Conservation (phyloP, 2,329 filamentous ascomycete species). For the Alternaria arbusti region DNA sequence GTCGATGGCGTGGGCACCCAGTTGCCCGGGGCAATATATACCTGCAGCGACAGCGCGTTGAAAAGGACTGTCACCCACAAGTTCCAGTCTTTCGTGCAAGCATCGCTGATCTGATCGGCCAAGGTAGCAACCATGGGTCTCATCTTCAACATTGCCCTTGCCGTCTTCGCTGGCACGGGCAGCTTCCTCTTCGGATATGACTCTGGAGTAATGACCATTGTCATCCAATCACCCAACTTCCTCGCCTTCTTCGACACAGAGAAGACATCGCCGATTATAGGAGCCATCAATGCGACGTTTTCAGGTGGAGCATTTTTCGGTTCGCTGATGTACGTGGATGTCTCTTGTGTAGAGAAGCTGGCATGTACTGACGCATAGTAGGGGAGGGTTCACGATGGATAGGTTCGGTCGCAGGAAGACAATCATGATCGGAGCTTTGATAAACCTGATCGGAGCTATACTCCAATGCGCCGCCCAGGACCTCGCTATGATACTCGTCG, state of each 20-base stretch:
- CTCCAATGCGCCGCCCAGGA: slow-evolving; percentile 65
- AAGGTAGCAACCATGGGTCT: slow-evolving; percentile 45
- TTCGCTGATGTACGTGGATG: slow-evolving; percentile 51
- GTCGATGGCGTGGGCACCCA: slow-evolving; percentile 9
- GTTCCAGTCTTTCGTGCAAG: not conserved
- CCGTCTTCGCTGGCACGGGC: slow-evolving; percentile 53
- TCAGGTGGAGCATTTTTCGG: slow-evolving; percentile 64
- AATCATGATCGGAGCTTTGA: slow-evolving; percentile 64
- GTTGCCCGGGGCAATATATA: slow-evolving; percentile 17
- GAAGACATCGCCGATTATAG: slow-evolving; percentile 60
- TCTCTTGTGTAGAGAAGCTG: too few relatives aligned
- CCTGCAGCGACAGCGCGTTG: not conserved
- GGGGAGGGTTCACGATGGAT: slow-evolving; percentile 65
- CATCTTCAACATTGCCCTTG: slow-evolving; percentile 51
- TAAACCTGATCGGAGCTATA: slow-evolving; percentile 64
- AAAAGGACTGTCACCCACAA: not conserved
- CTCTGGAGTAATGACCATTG: slow-evolving; percentile 54
- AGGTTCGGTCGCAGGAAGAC: slow-evolving; percentile 65
- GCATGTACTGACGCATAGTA: slow-evolving; percentile 12
- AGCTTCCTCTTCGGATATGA: slow-evolving; percentile 48
- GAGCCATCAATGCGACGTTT: slow-evolving; percentile 70
- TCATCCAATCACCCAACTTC: slow-evolving; percentile 64
- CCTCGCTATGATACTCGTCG: slow-evolving; percentile 63
- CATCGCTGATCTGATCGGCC: not conserved
- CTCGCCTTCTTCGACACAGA: slow-evolving; percentile 63